Percentiles rank a stretch among this genome's conserved stretches.
Evolutionary conservation across 768 basidiomycete genomes (phyloP).

Genomic region (Rickenella mellea): DNA sequence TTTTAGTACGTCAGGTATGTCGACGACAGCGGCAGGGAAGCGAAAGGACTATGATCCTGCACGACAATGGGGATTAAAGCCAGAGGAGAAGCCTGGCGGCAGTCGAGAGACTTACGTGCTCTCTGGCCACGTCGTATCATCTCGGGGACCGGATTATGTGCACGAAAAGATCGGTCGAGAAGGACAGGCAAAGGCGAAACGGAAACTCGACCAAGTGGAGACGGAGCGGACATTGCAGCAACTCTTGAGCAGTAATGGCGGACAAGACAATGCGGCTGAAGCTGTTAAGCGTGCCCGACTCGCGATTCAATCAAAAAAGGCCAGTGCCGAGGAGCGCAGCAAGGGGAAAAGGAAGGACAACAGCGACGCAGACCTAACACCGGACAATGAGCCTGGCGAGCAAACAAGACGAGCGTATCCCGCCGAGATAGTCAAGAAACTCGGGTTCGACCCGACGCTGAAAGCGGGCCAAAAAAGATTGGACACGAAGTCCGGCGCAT

Average conservation of each 20-base stretch:
- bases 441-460: conserved; percentile 73
- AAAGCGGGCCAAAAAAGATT: conserved; percentile 38
- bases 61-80: conserved; percentile 70
- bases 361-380: conserved; percentile 8
- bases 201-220: conserved; percentile 46
- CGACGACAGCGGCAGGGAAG: conserved; percentile 31
- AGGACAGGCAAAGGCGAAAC: conserved; percentile 66
- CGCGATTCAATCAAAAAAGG: conserved; percentile 7
- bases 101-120: conserved; percentile 64
- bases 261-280: conserved; percentile 51
- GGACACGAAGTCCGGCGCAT: conserved; percentile 27
- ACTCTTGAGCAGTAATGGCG: conserved; percentile 50
- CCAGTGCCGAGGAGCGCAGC: conserved; percentile 5
- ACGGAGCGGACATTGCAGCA: conserved; percentile 52
- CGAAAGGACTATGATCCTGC: conserved; percentile 57
- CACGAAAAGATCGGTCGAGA: conserved; percentile 73
- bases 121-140: conserved; percentile 65
- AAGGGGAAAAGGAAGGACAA: conserved; percentile 11
- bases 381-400: conserved; percentile 7
- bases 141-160: conserved; percentile 11
- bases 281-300: conserved; percentile 14
- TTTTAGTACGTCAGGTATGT: conserved; percentile 67
- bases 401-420: conserved; percentile 45
- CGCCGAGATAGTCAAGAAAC: conserved; percentile 52
- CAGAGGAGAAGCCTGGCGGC: conserved; percentile 27